These are phyloP conservation scores for Fraxinus paxiana DNA, from an alignment of 305 asterid species.

Conservation along the genomic window DNA sequence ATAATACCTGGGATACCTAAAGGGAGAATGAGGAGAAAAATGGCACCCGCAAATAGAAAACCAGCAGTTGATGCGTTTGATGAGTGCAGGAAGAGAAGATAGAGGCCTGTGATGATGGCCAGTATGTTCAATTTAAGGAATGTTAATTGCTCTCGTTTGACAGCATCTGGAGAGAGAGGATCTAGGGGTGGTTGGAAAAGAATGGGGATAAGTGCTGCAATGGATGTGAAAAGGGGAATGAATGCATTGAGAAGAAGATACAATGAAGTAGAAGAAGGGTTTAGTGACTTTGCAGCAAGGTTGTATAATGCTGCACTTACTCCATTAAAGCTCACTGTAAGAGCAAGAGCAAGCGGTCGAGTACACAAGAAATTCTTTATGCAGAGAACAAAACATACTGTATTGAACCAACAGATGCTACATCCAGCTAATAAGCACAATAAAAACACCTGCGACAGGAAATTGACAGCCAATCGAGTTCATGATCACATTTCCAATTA, in stretches of 20 bases:
- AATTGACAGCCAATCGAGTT: background rate
- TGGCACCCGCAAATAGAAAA: constrained; percentile 55
- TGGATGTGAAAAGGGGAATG: constrained; percentile 57
- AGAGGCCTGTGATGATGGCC: constrained; percentile 65
- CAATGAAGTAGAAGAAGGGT: constrained; percentile 42
- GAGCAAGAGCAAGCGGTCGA: constrained; percentile 77
- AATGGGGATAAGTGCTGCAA: constrained; percentile 52
- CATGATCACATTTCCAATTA: background rate
- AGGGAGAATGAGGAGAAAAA: constrained; percentile 55
- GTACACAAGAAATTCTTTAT: constrained; percentile 61
- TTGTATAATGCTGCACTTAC: constrained; percentile 82
- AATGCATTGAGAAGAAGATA: constrained; percentile 81
- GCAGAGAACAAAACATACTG: constrained; percentile 90
- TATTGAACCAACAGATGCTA: constrained; percentile 93
- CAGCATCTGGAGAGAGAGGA: constrained; percentile 33
- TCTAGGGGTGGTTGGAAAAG: constrained; percentile 54
- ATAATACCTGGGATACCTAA: constrained; percentile 63
- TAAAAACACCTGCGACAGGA: constrained; percentile 51
- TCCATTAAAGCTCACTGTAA: constrained; percentile 79
- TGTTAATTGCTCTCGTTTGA: constrained; percentile 50
- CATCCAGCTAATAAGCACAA: constrained; percentile 76
- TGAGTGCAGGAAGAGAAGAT: constrained; percentile 69
- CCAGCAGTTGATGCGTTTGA: constrained; percentile 27
- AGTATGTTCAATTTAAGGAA: constrained; percentile 47
- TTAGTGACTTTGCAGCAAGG: constrained; percentile 52